phyloP scores from a whole-genome alignment of 768 basidiomycete genomes.

The Dacryopinax primogenitus region DNA sequence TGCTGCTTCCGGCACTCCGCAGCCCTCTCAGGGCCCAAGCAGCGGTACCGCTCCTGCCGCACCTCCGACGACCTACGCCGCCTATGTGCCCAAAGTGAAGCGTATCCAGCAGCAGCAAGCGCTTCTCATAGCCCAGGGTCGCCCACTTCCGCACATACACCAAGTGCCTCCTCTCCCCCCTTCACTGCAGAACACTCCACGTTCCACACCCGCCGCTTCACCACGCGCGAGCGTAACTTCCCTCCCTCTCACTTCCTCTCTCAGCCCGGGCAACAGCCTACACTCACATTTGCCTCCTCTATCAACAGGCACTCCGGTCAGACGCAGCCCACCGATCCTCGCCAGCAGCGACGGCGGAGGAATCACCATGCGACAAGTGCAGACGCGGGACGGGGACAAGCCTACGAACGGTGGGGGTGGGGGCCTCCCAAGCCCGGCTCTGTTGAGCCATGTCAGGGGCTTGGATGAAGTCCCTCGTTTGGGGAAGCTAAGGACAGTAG shows the following conservation, averaged over 20 bases:
- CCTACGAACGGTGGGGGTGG: slow-evolving; percentile 21
- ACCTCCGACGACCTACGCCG: slow-evolving; percentile 40
- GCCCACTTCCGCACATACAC: neutral
- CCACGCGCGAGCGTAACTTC: neutral
- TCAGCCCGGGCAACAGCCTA: neutral
- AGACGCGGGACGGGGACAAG: slow-evolving; percentile 18
- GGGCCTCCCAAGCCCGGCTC: slow-evolving; percentile 35
- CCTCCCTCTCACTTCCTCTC: neutral
- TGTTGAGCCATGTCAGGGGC: slow-evolving; percentile 81
- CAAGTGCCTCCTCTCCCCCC: neutral
- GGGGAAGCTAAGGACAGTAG: slow-evolving; percentile 76
- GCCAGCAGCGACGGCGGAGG: slow-evolving; percentile 43
- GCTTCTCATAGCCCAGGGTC: neutral
- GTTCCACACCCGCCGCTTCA: neutral
- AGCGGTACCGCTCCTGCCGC: neutral
- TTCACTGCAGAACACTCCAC: neutral
- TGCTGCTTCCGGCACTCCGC: neutral
- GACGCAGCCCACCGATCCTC: slow-evolving; percentile 45
- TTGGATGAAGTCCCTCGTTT: slow-evolving; percentile 74
- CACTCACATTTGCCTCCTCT: too few species aligned
- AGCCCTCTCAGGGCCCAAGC: neutral
- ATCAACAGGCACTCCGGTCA: slow-evolving; percentile 8
- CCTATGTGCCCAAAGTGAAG: slow-evolving; percentile 59
- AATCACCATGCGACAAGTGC: slow-evolving; percentile 36
- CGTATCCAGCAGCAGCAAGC: slow-evolving; percentile 22